Percentiles rank a stretch among this genome's conserved stretches.
Evolutionary conservation across 176 grass and related monocot genomes (phyloP).

Genomic region (Carex scoparia): DNA sequence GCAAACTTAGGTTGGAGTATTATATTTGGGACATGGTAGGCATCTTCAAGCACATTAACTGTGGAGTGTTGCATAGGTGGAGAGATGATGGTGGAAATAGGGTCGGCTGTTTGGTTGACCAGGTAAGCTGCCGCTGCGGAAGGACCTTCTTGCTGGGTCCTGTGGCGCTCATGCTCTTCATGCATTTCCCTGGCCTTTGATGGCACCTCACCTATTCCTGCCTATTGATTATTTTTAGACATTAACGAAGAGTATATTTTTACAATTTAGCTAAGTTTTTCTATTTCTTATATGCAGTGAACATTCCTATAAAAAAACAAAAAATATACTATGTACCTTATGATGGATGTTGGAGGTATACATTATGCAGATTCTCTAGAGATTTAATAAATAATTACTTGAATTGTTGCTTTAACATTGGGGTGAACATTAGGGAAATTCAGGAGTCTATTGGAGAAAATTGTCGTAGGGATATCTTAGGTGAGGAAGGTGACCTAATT

Average conservation of each 20-base stretch:
- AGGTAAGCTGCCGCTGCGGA: constrained; percentile 43
- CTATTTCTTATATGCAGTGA: neutral
- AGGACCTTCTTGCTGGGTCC: constrained; percentile 31
- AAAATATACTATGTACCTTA: neutral
- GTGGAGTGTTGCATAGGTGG: constrained; percentile 55
- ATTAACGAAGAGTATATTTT: neutral
- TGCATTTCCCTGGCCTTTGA: constrained; percentile 46
- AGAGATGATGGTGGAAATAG: constrained; percentile 56
- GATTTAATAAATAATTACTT: neutral
- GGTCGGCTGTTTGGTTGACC: constrained; percentile 45
- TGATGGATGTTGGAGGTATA: neutral
- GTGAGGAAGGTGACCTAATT: constrained; percentile 27
- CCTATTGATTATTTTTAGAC: constrained; percentile 32
- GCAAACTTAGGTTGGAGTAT: constrained; percentile 74
- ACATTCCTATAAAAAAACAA: neutral
- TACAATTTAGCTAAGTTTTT: neutral
- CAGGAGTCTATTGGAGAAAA: neutral
- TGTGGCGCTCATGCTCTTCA: constrained; percentile 37
- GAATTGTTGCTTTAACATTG: neutral
- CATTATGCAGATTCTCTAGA: neutral
- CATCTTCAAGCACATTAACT: constrained; percentile 54
- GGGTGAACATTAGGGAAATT: neutral
- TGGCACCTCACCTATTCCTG: constrained; percentile 52
- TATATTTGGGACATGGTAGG: constrained; percentile 64
- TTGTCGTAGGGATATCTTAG: constrained; percentile 1